Base-by-base conservation (phyloP, 2,329 filamentous ascomycete genomes). In the Sporothrix protearum region DNA sequence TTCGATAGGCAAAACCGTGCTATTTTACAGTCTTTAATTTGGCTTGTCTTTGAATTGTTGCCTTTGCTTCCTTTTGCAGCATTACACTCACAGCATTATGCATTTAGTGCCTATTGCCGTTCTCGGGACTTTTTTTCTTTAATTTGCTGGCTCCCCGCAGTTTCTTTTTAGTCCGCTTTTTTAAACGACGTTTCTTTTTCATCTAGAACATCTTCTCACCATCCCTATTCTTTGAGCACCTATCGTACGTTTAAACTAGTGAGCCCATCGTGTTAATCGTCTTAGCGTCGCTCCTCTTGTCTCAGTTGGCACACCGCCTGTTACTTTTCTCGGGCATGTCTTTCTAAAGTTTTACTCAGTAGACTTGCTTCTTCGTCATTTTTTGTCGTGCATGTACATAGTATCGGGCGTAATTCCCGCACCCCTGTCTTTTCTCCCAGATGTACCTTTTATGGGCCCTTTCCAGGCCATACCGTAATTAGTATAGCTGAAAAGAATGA, bases 21-120 rank as follows among this genome's bases (percentile, higher is more conserved):
- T 64, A 10, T 3, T 49, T n/a, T 19, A 1, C 1, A 10, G 25
- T n/a, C 22, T 49, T 66, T 39, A 25, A 19, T 51, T 49, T 30
- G 8, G 10, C 47, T 55, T 55, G 25, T 68, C 12, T 55, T 51
- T 28, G n/a, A 55, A 33, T 25, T 22, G n/a, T 33, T 7, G 30
- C 51, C 39, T 61, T 30, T 69, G 8, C 19, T 69, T 69, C 39
- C 68, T 70, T 63, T 70, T 70, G 39, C 39, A 4, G 5, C 42
- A 33, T 22, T 25, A 16, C 28, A 30, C 33, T 36, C 28, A 22
- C 12, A 10, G 25, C n/a, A 16, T 47, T 25, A 22, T 25, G 33
- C n/a, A 25, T 39, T 9, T 42, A 64, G 49, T 49, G 42, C 45
- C 30, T 22, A 7, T 3, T 28, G 28, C 36, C 63, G 45, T 67